Conservation (phyloP, 2,329 filamentous ascomycete species). For the Colletotrichum chlorophyti region DNA sequence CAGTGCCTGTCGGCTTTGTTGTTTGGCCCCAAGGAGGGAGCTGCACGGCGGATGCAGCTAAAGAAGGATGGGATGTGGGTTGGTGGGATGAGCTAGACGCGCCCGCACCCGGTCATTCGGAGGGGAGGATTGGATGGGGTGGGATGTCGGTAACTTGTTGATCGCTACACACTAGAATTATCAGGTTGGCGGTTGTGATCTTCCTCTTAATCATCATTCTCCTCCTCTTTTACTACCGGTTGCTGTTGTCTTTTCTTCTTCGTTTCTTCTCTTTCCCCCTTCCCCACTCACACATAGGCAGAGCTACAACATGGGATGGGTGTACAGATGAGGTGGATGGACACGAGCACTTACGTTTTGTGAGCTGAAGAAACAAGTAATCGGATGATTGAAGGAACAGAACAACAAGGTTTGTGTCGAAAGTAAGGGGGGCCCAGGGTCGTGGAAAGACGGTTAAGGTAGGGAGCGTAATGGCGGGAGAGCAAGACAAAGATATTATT, state of each 20-base stretch:
- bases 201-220: too few species aligned
- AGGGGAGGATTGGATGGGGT: too few species aligned
- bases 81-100: slow-evolving; percentile 23
- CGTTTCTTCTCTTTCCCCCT: not conserved
- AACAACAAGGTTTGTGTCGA: not conserved
- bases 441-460: slow-evolving; percentile 4
- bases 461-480: slow-evolving; percentile 18
- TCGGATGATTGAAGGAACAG: not conserved
- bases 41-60: slow-evolving; percentile 24
- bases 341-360: not conserved
- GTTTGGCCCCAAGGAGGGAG: slow-evolving; percentile 5
- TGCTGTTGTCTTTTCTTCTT: not conserved
- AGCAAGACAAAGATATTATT: slow-evolving; percentile 29
- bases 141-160: not conserved
- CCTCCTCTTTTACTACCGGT: too few species aligned
- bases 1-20: slow-evolving; percentile 27
- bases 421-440: not conserved
- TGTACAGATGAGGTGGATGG: too few species aligned
- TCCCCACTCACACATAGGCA: not conserved
- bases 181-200: slow-evolving; percentile 2
- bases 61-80: slow-evolving; percentile 5
- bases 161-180: not conserved
- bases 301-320: too few species aligned
- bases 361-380: slow-evolving; percentile 6
- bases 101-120: slow-evolving; percentile 7